Base-by-base conservation (phyloP, 345 rosid species). In the Eucalyptus rudis region DNA sequence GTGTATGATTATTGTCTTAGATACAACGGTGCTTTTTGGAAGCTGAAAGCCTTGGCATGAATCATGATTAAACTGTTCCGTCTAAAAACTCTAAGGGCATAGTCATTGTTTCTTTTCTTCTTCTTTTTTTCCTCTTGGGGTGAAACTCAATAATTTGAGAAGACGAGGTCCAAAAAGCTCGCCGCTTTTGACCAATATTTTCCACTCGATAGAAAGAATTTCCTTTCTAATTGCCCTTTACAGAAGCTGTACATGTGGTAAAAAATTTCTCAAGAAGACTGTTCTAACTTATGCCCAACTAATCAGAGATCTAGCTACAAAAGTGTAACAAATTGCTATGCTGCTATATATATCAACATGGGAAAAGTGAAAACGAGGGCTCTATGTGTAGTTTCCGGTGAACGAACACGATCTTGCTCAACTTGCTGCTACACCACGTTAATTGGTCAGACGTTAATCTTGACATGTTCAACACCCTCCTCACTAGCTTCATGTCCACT, bases 401-500 rank as follows among this genome's bases (percentile, higher is more conserved):
- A 50, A 95, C 95, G 88, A 98, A 98, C 89, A 88, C 92, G 86
- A 96, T 96, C 87, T 90, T 95, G 87, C 88, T 91, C 92, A 97
- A 87, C 91, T 97, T 97, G 88, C 88, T 91, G 59, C 89, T 92
- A 89, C 99, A 98, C 99, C 99, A 98, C 19, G 93, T 52, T 64
- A 98, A 93, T 50, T 97, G 99, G 24, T 98, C 99, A 2, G 90
- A 91, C 1, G 97, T 94, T 88, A 98, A 49, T 88, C 95, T 97
- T 1, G 98, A 93, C 99, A 96, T 96, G 81, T 92, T 95, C 87
- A 98, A 91, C 33, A 95, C 98, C 58, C 99, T 97, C 80, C 97
- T 93, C 88, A 98, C 98, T 58, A 98, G 90, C 90, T 91, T 96
- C 98, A 96, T 93, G 89, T 98, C 99, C 87, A 98, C 98, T 87